Evolutionary conservation across 2,329 filamentous ascomycete species (phyloP).

Genomic region (Aspergillus arachidicola): DNA sequence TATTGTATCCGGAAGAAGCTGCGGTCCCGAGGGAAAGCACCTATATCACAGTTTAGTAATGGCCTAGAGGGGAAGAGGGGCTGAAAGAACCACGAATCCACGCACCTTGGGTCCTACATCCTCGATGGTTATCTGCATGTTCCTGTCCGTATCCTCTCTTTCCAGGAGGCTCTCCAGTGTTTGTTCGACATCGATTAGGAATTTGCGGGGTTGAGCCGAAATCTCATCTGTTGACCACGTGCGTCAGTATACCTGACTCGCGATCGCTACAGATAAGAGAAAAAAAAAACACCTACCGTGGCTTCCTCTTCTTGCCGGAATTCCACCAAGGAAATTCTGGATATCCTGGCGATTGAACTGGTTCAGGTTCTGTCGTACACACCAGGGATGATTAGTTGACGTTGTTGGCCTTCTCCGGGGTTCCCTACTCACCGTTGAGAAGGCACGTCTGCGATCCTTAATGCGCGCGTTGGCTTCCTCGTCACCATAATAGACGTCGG

Average conservation of each 20-base stretch:
- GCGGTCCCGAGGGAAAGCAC: slow-evolving; percentile 82
- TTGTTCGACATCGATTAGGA: slow-evolving; percentile 82
- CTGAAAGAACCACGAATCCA: background rate
- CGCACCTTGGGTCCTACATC: slow-evolving; percentile 85
- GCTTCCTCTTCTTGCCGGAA: slow-evolving; percentile 45
- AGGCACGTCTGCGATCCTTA: slow-evolving; percentile 54
- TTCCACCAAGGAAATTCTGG: slow-evolving; percentile 35
- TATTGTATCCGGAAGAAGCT: slow-evolving; percentile 81
- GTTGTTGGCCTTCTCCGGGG: slow-evolving; percentile 13
- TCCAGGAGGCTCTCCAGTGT: slow-evolving; percentile 77
- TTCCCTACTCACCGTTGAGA: slow-evolving; percentile 55
- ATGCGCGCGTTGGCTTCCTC: slow-evolving; percentile 49
- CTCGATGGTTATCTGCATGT: slow-evolving; percentile 97
- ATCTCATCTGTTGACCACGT: slow-evolving; percentile 65
- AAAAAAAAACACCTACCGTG: slow-evolving; percentile 40
- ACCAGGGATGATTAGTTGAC: slow-evolving; percentile 16
- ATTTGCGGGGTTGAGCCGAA: slow-evolving; percentile 70
- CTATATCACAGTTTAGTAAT: slow-evolving; percentile 43
- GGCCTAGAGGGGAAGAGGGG: background rate
- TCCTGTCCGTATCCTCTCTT: slow-evolving; percentile 89
- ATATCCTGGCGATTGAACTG: slow-evolving; percentile 41
- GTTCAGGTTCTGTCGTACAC: slow-evolving; percentile 34
- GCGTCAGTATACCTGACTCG: slow-evolving; percentile 16
- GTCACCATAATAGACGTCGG: slow-evolving; percentile 62
- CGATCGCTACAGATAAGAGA: background rate